Conservation (phyloP, 1,284 basidiomycete genomes). For the Uromyces viciae-fabae region DNA sequence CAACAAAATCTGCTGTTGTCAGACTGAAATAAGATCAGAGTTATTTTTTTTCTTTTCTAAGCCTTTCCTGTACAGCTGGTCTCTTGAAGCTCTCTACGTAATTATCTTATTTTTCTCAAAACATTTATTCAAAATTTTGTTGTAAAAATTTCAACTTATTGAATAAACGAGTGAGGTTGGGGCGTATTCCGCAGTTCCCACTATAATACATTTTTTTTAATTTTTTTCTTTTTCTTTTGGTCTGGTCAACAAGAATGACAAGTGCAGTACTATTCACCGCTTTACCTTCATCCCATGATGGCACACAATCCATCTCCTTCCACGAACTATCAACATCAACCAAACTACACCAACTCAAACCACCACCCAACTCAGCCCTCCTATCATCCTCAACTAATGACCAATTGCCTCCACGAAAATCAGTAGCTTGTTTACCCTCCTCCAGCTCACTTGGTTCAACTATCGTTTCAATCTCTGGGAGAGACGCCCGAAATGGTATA, state of each 20-base stretch:
- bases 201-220: no score
- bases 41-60: no score
- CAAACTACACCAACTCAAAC: slow-evolving; percentile 31
- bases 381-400: not conserved
- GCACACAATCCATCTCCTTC: slow-evolving; percentile 13
- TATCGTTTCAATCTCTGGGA: slow-evolving; percentile 19
- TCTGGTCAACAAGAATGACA: not conserved
- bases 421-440: slow-evolving; percentile 19
- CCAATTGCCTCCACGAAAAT: slow-evolving; percentile 25
- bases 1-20: no score
- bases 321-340: slow-evolving; percentile 33
- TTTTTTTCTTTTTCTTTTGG: no score
- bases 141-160: no score
- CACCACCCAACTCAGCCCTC: slow-evolving; percentile 3
- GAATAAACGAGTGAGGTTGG: no score
- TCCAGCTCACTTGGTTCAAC: slow-evolving; percentile 22
- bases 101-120: no score
- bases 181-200: no score
- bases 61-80: no score
- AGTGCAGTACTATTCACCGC: slow-evolving; percentile 19
- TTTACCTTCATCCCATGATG: slow-evolving; percentile 3
- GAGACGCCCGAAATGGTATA: slow-evolving; percentile 24
- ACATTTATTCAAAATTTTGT: no score
- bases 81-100: no score
- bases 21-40: no score